Conservation (phyloP, 192 early-diverging fungal genomes). For the Pilaira anomala region DNA sequence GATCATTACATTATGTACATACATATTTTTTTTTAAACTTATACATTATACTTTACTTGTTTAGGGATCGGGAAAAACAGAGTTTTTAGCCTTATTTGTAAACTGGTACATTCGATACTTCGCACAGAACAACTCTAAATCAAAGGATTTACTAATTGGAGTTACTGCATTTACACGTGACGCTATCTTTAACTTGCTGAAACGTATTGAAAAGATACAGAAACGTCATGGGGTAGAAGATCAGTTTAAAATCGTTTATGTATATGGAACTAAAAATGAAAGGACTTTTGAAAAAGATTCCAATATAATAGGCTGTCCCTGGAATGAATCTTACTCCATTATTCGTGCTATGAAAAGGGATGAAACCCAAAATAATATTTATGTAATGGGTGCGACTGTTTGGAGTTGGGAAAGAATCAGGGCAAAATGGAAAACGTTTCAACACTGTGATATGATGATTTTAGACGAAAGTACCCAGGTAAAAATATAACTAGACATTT, state of each 20-base stretch:
- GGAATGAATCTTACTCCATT: too few species aligned
- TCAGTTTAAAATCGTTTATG: background rate
- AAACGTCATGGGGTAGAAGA: constrained; percentile 18
- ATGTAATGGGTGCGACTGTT: constrained; percentile 36
- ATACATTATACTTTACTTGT: too few species aligned
- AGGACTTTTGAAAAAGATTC: too few species aligned
- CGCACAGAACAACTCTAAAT: constrained; percentile 22
- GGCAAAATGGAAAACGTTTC: constrained; percentile 30
- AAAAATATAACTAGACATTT: background rate
- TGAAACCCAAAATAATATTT: constrained; percentile 18
- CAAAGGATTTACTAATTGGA: constrained; percentile 41
- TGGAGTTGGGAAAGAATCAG: too few species aligned
- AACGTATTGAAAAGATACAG: constrained; percentile 33
- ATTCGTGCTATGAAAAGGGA: constrained; percentile 5
- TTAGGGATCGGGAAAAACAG: constrained; percentile 56
- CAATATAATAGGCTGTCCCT: too few species aligned
- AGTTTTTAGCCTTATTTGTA: constrained; percentile 53
- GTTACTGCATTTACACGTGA: constrained; percentile 49
- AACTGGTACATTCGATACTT: constrained; percentile 42
- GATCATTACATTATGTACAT: too few species aligned
- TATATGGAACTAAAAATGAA: constrained; percentile 6
- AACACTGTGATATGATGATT: constrained; percentile 32
- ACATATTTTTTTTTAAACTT: too few species aligned
- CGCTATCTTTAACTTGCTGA: constrained; percentile 43
- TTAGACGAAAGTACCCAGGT: constrained; percentile 41